phyloP scores from a whole-genome alignment of 2,329 filamentous ascomycete species.

The Aspergillus quadrilineatus region DNA sequence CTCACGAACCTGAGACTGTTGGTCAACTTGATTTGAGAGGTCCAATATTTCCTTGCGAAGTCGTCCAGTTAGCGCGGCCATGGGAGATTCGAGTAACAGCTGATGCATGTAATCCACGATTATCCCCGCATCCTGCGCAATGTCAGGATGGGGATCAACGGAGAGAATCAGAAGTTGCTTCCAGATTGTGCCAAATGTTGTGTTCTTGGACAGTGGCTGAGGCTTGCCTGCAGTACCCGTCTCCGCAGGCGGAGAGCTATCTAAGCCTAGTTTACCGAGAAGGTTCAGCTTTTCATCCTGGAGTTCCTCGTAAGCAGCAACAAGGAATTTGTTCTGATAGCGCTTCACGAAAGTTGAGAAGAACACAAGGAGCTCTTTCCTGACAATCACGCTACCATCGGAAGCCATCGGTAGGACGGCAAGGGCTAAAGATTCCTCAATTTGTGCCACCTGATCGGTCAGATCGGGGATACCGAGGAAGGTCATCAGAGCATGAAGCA shows the following conservation, averaged over 20 bases:
- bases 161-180: slow-evolving; percentile 87
- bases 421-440: slow-evolving; percentile 87
- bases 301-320: slow-evolving; percentile 87
- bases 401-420: slow-evolving; percentile 87
- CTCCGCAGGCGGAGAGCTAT: slow-evolving; percentile 21
- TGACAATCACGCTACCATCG: slow-evolving; percentile 90
- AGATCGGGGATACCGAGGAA: slow-evolving; percentile 92
- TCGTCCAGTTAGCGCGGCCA: slow-evolving; percentile 67
- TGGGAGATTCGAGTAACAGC: slow-evolving; percentile 71
- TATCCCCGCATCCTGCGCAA: slow-evolving; percentile 79
- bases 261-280: slow-evolving; percentile 50
- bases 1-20: slow-evolving; percentile 42
- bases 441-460: slow-evolving; percentile 84
- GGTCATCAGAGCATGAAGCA: slow-evolving; percentile 88
- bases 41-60: slow-evolving; percentile 66
- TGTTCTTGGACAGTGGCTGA: slow-evolving; percentile 67
- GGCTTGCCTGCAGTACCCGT: slow-evolving; percentile 29
- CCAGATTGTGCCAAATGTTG: slow-evolving; percentile 91
- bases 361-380: slow-evolving; percentile 90
- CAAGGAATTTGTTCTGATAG: slow-evolving; percentile 88
- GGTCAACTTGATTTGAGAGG: slow-evolving; percentile 33
- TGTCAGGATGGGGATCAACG: slow-evolving; percentile 91
- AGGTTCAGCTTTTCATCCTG: slow-evolving; percentile 76
- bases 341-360: slow-evolving; percentile 86
- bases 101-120: slow-evolving; percentile 84